Base-by-base conservation (phyloP, 2,329 filamentous ascomycete genomes). In the Phialophora macrospora region DNA sequence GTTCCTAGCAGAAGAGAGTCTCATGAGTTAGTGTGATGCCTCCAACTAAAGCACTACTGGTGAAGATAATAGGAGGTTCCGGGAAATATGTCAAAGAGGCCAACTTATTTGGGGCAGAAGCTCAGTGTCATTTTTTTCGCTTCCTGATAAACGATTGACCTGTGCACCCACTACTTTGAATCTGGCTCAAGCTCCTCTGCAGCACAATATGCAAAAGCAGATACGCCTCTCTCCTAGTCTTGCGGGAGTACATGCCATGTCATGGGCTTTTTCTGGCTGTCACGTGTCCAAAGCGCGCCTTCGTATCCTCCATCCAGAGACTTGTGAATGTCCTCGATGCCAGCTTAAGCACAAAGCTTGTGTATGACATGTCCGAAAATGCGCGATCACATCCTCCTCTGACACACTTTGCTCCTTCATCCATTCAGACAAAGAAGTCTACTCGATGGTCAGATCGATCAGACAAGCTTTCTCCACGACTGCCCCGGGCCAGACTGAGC, bases 381-480 rank as follows among this genome's bases (percentile, higher is more conserved):
- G 38, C 38, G 14, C 52, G 9, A 12, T 28, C 48, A 51, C 48
- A 26, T 55, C 26, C 52, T 34, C 38, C 38, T 44, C 17, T n/a
- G 14, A 44, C 38, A 44, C 7, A n/a, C 17, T 3, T n/a, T 7
- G 38, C 14, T 44, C 38, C 14, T 20, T 44, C 38, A 44, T 44
- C 38, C 2, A 5, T n/a, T 20, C 38, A 20, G 38, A n/a, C 38
- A 44, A 44, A 8, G 38, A 44, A 32, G 52, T 17, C 32, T n/a
- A 28, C 11, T 22, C 52, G 28, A 55, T 32, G 9, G n/a, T 22
- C n/a, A n/a, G 28, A 11, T 44, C 22, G 28, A 20, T 55, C 49
- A 62, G 44, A 55, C 51, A 30, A 61, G 59, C 38, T 61, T 61
- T 24, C 59, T 38, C 59, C 59, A 61, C 20, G 58, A 60, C 32